Conservation (phyloP, 768 basidiomycete genomes). For the Crassisporium funariophilum region DNA sequence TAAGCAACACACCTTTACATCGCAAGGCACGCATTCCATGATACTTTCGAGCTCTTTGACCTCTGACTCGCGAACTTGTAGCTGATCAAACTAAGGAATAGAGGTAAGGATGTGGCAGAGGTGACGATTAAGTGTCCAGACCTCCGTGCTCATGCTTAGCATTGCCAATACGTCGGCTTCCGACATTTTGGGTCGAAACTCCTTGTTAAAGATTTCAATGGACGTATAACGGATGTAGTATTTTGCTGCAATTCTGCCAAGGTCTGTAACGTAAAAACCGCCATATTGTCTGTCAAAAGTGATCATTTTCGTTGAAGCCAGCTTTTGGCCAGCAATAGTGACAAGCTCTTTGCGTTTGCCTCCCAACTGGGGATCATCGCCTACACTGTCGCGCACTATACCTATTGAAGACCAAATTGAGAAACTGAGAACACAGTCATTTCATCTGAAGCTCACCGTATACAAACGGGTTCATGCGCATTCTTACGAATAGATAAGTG, state of each 20-base stretch:
- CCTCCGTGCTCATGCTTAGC: conserved; percentile 91
- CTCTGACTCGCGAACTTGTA: conserved; percentile 92
- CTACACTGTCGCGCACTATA: conserved; percentile 64
- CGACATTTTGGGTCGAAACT: conserved; percentile 81
- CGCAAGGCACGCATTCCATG: conserved; percentile 72
- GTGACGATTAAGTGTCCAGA: conserved; percentile 29
- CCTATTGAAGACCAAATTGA: conserved; percentile 43
- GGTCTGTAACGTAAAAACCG: conserved; percentile 75
- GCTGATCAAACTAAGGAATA: conserved; percentile 79
- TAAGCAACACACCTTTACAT: conserved; percentile 59
- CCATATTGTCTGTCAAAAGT: conserved; percentile 61
- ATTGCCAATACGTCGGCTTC: conserved; percentile 90
- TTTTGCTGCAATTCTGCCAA: conserved; percentile 95
- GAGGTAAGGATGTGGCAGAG: conserved; percentile 3
- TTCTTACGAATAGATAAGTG: conserved; percentile 94
- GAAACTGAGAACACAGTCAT: neutral
- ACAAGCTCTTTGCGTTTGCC: conserved; percentile 72
- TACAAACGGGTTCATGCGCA: conserved; percentile 86
- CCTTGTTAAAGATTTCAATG: conserved; percentile 82
- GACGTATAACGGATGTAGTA: conserved; percentile 91
- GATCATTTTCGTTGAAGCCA: conserved; percentile 81
- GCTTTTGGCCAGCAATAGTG: conserved; percentile 59
- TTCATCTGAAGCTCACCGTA: conserved; percentile 81
- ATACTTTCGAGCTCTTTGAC: conserved; percentile 77
- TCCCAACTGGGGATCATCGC: conserved; percentile 74